Base-by-base conservation (phyloP, 2,329 filamentous ascomycete species). In the Chrysosporium queenslandicum region DNA sequence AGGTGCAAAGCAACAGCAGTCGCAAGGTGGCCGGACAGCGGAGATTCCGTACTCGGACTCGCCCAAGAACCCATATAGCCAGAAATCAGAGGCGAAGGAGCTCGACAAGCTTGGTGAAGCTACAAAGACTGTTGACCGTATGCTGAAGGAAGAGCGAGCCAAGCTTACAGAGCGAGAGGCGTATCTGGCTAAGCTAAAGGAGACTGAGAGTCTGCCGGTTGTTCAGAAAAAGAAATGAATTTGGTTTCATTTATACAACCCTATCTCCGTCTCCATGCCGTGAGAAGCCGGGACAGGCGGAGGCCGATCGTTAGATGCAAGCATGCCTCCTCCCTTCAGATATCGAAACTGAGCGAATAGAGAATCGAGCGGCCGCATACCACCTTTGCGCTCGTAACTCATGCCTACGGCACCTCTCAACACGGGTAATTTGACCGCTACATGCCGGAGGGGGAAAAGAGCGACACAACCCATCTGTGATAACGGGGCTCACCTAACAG, bases 61-160 rank as follows among this genome's bases (percentile, higher is more conserved):
- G 7, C 80, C 82, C 1, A 82, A 77, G 30, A 83, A 83, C 63
- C 83, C 81, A n/a, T 90, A 87, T 64, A 86, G 83, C 67, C 75
- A 76, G 54, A 81, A 85, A 71, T 83, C 81, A 45, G 86, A 86
- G 70, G 74, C 74, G 57, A 82, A 82, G 55, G 85, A 86, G 52
- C 72, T 82, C 63, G 74, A 76, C 52, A 79, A 82, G 63, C 78
- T 87, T 39, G 74, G 79, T 52, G 75, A 79, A 52, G 80, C 85
- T 65, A 73, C 75, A 46, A 74, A 74, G 64, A 77, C 73, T 61
- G 76, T 83, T 57, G 77, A 78, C 59, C 76, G 74, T 57, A 75
- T 79, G 68, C 75, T 85, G 53, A 81, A 79, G 66, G 73, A 76
- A 50, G 84, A 86, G 69, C 84, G 84, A 66, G 75, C 77, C 50